These are phyloP conservation scores for Mycena albidolilacea DNA, from an alignment of 768 basidiomycete species.

Conservation along the genomic window DNA sequence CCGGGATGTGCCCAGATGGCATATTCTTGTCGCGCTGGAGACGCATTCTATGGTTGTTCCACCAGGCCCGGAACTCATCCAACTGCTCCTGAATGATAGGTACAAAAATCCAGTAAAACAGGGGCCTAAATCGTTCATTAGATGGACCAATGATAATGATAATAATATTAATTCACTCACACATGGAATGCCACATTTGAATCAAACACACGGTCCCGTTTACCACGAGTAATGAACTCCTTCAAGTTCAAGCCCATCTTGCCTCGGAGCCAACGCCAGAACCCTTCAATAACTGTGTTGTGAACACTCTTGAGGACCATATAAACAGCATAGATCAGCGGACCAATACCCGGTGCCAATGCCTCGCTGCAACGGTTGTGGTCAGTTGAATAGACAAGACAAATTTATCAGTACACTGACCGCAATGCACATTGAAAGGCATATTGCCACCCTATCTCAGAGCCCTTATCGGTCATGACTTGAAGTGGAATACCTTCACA, in stretches of 20 bases:
- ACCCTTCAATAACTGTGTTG: constrained; percentile 49
- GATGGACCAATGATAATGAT: background rate
- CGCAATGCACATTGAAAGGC: constrained; percentile 12
- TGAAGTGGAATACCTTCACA: no score
- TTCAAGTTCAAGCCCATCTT: background rate
- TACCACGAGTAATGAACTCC: background rate
- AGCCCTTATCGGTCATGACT: no score
- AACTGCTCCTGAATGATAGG: background rate
- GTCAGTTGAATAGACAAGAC: background rate
- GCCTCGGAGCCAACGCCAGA: constrained; percentile 42
- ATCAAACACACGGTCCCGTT: background rate
- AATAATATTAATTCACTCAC: background rate
- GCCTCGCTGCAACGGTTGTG: constrained; percentile 28
- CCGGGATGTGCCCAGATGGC: constrained; percentile 36
- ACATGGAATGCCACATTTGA: background rate
- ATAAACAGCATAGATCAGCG: constrained; percentile 35
- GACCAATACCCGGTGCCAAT: constrained; percentile 45
- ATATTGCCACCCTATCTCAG: constrained; percentile 48
- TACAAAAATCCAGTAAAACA: background rate
- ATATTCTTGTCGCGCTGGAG: constrained; percentile 32
- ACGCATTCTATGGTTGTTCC: constrained; percentile 14
- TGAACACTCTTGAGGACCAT: constrained; percentile 46
- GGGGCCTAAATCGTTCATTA: background rate
- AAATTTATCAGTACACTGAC: background rate
- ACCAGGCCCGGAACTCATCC: background rate